phyloP scores from a whole-genome alignment of 495 filamentous ascomycete species.

The Penicillium canariense region DNA sequence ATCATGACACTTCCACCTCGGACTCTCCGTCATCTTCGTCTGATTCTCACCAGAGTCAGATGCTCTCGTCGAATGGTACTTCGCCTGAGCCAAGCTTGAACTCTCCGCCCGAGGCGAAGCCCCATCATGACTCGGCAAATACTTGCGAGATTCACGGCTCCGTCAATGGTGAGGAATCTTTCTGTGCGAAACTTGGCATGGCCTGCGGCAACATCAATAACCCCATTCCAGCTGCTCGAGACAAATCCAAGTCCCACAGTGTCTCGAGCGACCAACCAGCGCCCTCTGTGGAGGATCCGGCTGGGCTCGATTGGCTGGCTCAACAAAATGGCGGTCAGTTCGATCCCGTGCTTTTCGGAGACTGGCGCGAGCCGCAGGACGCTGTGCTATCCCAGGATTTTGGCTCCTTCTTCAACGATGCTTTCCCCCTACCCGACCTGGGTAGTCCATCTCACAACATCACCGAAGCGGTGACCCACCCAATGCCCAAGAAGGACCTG shows the following conservation, averaged over 20 bases:
- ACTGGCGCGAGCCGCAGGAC: slow-evolving; percentile 89
- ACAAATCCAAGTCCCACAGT: slow-evolving; percentile 28
- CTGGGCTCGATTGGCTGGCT: slow-evolving; percentile 70
- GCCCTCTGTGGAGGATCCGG: slow-evolving; percentile 18
- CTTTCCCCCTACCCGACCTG: slow-evolving; percentile 74
- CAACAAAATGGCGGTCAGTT: slow-evolving; percentile 87
- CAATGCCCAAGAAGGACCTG: slow-evolving; percentile 61
- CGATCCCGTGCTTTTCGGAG: slow-evolving; percentile 87
- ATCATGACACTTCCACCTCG: slow-evolving; percentile 45
- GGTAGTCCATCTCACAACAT: slow-evolving; percentile 69
- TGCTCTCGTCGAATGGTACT: slow-evolving; percentile 82
- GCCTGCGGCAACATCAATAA: slow-evolving; percentile 70
- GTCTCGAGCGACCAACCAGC: slow-evolving; percentile 25
- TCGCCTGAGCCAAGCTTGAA: slow-evolving; percentile 65
- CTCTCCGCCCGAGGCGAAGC: slow-evolving; percentile 57
- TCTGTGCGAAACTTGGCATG: slow-evolving; percentile 70
- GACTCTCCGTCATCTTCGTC: slow-evolving; percentile 57
- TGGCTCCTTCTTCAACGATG: slow-evolving; percentile 83
- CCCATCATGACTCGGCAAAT: slow-evolving; percentile 47
- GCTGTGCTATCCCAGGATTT: slow-evolving; percentile 66
- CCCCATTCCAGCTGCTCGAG: slow-evolving; percentile 54
- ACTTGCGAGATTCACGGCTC: slow-evolving; percentile 26
- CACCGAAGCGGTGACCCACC: slow-evolving; percentile 46
- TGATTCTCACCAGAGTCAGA: slow-evolving; percentile 57
- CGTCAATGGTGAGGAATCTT: slow-evolving; percentile 57